Base-by-base conservation (phyloP, 164 flowering plant genomes). In the Brasenia schreberi region DNA sequence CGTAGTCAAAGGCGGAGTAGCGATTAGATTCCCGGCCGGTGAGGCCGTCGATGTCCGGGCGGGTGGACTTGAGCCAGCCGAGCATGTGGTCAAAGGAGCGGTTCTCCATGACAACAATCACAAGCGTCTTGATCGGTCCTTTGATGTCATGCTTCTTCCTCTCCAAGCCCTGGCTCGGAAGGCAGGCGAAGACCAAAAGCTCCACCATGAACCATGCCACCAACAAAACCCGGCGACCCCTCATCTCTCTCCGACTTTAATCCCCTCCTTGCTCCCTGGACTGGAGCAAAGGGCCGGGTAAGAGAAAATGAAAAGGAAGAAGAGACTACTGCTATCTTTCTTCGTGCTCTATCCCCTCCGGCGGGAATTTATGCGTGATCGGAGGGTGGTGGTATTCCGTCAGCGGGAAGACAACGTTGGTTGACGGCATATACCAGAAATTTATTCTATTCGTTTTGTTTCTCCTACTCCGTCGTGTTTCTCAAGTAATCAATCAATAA, bases 31-130 rank as follows among this genome's bases (percentile, higher is more conserved):
- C 81, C n/a, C 64, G 19, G 7, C 81, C 81, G 14, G 76, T 67
- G 1, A 78, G 65, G 17, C 83, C 83, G 44, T 81, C 78, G 59
- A 81, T 78, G 3, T 76, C 78, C 3, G 81, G 81, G 7, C 71
- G 62, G 62, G 69, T 53, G 18, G 76, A 67, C 60, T 78, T 78
- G 49, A 81, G 69, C 83, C 83, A 81, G 4, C 83, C 83, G 0
- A 80, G 65, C n/a, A 80, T 67, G 63, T 80, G 83, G 52, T 80
- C 83, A 39, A 80, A 80, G n/a, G 81, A 80, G 61, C 83, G 79
- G 68, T 80, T 80, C 44, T 80, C 83, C 79, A 77, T 76, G 66
- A 80, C 80, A 16, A 80, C 5, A 52, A 81, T 75, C 63, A 81
- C 83, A 5, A 81, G 53, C 71, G 81, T 78, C 68, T 81, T 81